Conservation (phyloP, 768 basidiomycete species). For the Cyclocybe aegerita region DNA sequence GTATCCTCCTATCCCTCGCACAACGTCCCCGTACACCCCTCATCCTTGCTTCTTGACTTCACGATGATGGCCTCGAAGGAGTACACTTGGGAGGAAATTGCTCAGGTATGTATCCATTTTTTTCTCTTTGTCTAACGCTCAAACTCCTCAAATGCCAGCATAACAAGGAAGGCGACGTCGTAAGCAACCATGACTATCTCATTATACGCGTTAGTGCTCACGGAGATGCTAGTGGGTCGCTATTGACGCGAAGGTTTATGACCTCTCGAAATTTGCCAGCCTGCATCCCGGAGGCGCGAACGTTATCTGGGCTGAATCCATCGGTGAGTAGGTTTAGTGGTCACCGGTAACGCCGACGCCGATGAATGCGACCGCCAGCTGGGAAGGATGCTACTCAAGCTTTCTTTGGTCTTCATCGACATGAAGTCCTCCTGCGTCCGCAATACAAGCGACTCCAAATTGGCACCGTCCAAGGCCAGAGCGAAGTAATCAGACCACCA, state of each 20-base stretch:
- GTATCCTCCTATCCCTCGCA: not conserved
- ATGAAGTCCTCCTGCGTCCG: slow-evolving; percentile 29
- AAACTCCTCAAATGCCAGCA: slow-evolving; percentile 50
- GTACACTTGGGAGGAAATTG: slow-evolving; percentile 61
- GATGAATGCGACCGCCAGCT: slow-evolving; percentile 34
- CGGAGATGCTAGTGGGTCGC: slow-evolving; percentile 64
- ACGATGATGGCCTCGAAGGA: slow-evolving; percentile 26
- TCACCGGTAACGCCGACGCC: not conserved
- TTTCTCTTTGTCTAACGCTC: not conserved
- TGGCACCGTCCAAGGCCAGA: slow-evolving; percentile 27
- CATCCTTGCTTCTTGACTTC: too few relatives aligned
- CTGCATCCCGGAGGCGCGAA: slow-evolving; percentile 84
- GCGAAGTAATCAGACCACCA: slow-evolving; percentile 25
- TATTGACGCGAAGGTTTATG: slow-evolving; percentile 79
- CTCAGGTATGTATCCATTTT: slow-evolving; percentile 45
- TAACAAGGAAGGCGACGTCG: slow-evolving; percentile 82
- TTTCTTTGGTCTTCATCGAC: slow-evolving; percentile 32
- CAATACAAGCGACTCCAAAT: slow-evolving; percentile 32
- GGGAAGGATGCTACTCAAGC: slow-evolving; percentile 55
- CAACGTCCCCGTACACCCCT: too few relatives aligned
- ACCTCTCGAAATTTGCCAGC: slow-evolving; percentile 76
- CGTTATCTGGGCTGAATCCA: slow-evolving; percentile 62
- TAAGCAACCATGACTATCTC: slow-evolving; percentile 29
- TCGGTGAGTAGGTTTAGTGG: slow-evolving; percentile 47
- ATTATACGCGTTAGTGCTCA: not conserved